These are phyloP conservation scores for Wallacemonas rigidus DNA, from an alignment of 208 protist species.

Conservation along the genomic window DNA sequence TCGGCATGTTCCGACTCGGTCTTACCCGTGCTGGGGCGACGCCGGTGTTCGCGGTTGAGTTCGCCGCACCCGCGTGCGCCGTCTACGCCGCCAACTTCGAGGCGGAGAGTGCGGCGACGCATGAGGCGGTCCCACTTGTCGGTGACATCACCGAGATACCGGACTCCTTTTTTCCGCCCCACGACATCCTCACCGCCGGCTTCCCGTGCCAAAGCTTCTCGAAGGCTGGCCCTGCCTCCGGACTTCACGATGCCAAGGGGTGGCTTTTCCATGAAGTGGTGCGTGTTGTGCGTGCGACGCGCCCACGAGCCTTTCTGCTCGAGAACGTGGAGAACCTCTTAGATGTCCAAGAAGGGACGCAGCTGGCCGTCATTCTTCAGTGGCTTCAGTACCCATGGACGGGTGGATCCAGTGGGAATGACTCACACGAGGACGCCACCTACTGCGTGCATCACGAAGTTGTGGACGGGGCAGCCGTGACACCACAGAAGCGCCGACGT, in stretches of 20 bases:
- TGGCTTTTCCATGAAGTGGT: slow-evolving; percentile 81
- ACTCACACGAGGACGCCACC: neutral
- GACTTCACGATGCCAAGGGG: slow-evolving; percentile 57
- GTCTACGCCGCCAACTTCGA: slow-evolving; percentile 67
- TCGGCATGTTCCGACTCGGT: slow-evolving; percentile 82
- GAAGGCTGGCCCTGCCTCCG: slow-evolving; percentile 48
- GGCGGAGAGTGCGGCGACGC: neutral
- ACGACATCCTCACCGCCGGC: slow-evolving; percentile 79
- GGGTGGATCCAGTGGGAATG: neutral
- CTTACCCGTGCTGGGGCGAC: slow-evolving; percentile 59
- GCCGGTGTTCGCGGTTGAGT: slow-evolving; percentile 72
- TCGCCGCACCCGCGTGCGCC: slow-evolving; percentile 34
- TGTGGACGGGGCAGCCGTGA: slow-evolving; percentile 53
- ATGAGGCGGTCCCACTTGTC: slow-evolving; percentile 22
- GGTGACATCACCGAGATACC: slow-evolving; percentile 78
- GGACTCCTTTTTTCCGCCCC: slow-evolving; percentile 49
- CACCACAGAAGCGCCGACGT: slow-evolving; percentile 56
- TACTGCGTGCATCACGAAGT: slow-evolving; percentile 47
- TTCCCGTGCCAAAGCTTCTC: slow-evolving; percentile 90
- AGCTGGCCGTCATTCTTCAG: slow-evolving; percentile 44
- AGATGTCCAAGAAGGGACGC: slow-evolving; percentile 45
- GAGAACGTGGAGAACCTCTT: slow-evolving; percentile 83
- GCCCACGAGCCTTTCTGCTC: slow-evolving; percentile 66
- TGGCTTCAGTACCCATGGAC: slow-evolving; percentile 29
- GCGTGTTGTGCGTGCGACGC: slow-evolving; percentile 47